Conservation (phyloP, 768 basidiomycete species). For the Heimioporus sp. region DNA sequence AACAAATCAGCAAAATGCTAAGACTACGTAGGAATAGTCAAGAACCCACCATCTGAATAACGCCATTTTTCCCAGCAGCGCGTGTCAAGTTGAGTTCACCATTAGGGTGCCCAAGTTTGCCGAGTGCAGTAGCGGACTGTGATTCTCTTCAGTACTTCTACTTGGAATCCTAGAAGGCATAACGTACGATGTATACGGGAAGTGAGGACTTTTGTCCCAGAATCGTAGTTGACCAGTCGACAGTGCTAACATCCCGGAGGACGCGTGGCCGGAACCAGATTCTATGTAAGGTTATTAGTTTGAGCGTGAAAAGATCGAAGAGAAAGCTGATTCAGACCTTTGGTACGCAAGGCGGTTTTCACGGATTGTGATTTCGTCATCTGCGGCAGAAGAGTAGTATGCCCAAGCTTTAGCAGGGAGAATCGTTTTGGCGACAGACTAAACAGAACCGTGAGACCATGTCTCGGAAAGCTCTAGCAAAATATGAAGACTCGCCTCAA, state of each 20-base stretch:
- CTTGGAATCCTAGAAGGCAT: constrained; percentile 22
- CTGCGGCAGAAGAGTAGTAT: constrained; percentile 89
- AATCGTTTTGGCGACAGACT: constrained; percentile 78
- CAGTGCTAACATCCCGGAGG: constrained; percentile 74
- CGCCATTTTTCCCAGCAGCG: constrained; percentile 72
- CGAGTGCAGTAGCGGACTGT: constrained; percentile 74
- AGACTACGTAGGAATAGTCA: neutral
- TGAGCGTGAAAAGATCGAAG: neutral
- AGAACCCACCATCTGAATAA: constrained; percentile 62
- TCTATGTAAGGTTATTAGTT: constrained; percentile 29
- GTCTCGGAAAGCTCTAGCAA: neutral
- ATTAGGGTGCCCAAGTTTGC: constrained; percentile 91
- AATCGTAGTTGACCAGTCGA: constrained; percentile 81
- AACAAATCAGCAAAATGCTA: constrained; percentile 16
- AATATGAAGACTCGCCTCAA: constrained; percentile 56
- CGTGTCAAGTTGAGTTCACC: constrained; percentile 87
- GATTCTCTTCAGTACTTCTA: neutral
- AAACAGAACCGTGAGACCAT: constrained; percentile 1
- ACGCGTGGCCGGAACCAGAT: constrained; percentile 89
- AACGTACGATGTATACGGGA: constrained; percentile 71
- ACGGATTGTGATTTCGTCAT: constrained; percentile 85
- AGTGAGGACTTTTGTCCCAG: constrained; percentile 71
- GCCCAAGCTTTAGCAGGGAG: constrained; percentile 90
- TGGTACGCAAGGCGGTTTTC: constrained; percentile 91
- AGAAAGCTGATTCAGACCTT: constrained; percentile 40